Base-by-base conservation (phyloP, 2,329 filamentous ascomycete genomes). In the Nemania serpens region DNA sequence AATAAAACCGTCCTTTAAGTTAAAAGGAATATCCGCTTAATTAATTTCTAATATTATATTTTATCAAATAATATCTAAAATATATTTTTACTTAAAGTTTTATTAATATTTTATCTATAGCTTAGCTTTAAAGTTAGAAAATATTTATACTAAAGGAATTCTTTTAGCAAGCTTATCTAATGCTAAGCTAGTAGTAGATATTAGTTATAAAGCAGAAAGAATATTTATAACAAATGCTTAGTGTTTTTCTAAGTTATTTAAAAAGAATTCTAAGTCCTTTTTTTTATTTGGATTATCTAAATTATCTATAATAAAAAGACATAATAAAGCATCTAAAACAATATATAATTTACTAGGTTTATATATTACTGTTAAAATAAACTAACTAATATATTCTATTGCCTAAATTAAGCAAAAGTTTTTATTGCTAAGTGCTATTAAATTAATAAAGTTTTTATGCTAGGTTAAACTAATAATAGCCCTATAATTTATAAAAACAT, bases 401-500 rank as follows among this genome's bases (percentile, higher is more conserved):
- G 20, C 29, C n/a, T 53, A 37, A 5, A 62, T 50, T 6, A 58
- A 12, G 5, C 36, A 2, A 3, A 55, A 39, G 18, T 62, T 58
- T 25, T 62, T 50, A 54, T 51, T 62, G 34, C 29, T 58, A 11
- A 62, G 25, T 0, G 36, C 37, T 15, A 39, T 62, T 1, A 56
- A 61, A 25, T 52, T 57, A 29, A 61, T 11, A n/a, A 57, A 12
- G 22, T 61, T 52, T 9, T 39, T 39, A 47, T 61, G 33, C 22
- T 45, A 41, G 22, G 13, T 53, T 20, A 61, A 34, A 18, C 47
- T 48, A n/a, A 61, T 53, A 29, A 61, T 61, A 18, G 17, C 33
- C 18, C 47, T 29, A 41, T 61, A 56, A 45, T 59, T 42, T 11
- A 41, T 59, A 41, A 59, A 59, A 36, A 59, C 15, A 36, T 49